These are phyloP conservation scores for Albizia julibrissin DNA, from an alignment of 306 rosid genomes.

Conservation along the genomic window DNA sequence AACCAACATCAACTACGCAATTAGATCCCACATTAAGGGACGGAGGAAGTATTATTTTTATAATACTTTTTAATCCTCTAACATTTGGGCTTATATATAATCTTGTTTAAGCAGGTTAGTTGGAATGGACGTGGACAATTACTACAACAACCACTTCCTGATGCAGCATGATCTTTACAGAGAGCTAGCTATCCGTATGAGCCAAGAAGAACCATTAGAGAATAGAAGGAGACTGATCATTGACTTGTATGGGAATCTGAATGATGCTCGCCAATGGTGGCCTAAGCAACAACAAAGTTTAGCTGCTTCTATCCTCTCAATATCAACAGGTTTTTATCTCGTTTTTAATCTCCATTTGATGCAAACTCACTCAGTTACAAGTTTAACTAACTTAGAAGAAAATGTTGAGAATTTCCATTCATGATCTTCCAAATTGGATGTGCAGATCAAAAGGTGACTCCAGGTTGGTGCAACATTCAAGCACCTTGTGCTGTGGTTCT, in stretches of 20 bases:
- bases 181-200: background rate
- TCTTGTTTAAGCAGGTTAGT: background rate
- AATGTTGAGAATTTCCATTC: background rate
- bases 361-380: background rate
- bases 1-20: no score
- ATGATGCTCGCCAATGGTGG: background rate
- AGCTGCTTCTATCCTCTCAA: background rate
- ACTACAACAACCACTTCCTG: background rate
- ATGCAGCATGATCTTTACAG: background rate
- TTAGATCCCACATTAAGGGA: no score
- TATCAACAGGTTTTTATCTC: background rate
- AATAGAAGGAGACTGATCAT: background rate
- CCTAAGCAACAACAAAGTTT: background rate
- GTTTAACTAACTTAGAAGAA: background rate
- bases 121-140: background rate
- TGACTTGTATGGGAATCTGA: background rate
- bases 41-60: background rate
- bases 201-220: background rate
- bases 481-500: background rate
- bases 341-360: background rate
- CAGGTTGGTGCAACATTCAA: background rate
- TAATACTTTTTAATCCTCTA: background rate
- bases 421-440: background rate
- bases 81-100: background rate
- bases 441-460: background rate